A percentile compares a stretch with the other conserved stretches of the same genome.
Conservation (phyloP, 208 protist genomes). For the Crithidia brevicula region DNA sequence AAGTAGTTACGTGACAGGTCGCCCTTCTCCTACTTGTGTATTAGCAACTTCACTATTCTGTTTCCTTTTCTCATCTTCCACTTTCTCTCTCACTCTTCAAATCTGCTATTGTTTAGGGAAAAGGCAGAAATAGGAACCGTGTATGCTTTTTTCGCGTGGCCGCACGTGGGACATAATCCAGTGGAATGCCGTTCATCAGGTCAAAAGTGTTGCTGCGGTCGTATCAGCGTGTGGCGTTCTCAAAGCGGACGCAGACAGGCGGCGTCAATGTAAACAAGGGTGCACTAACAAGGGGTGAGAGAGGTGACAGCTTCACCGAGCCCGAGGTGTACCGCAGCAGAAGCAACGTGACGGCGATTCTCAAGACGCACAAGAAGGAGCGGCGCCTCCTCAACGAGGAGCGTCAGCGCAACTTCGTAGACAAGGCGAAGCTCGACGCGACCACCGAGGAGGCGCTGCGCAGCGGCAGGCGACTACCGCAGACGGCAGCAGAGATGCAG, state of each 20-base stretch:
- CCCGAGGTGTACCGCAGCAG: conserved; percentile 71
- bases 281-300: conserved; percentile 45
- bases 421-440: conserved; percentile 39
- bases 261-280: conserved; percentile 70
- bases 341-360: conserved; percentile 58
- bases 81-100: too few species aligned
- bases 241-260: conserved; percentile 37
- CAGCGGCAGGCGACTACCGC: conserved; percentile 32
- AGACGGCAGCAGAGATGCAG: conserved; percentile 34
- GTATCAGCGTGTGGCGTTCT: conserved; percentile 35
- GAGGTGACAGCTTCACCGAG: conserved; percentile 79
- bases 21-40: too few species aligned
- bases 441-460: conserved; percentile 44
- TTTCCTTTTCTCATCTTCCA: too few species aligned
- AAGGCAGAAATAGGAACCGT: too few species aligned
- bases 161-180: too few species aligned
- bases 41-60: too few species aligned
- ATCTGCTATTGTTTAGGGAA: too few species aligned
- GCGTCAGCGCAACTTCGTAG: conserved; percentile 35
- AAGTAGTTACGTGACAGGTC: too few species aligned
- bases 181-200: background rate
- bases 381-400: conserved; percentile 48
- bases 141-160: too few species aligned
- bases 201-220: conserved; percentile 19
- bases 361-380: conserved; percentile 56